Base-by-base conservation (phyloP, 2,329 filamentous ascomycete genomes). In the Phyllosticta citribraziliensis region DNA sequence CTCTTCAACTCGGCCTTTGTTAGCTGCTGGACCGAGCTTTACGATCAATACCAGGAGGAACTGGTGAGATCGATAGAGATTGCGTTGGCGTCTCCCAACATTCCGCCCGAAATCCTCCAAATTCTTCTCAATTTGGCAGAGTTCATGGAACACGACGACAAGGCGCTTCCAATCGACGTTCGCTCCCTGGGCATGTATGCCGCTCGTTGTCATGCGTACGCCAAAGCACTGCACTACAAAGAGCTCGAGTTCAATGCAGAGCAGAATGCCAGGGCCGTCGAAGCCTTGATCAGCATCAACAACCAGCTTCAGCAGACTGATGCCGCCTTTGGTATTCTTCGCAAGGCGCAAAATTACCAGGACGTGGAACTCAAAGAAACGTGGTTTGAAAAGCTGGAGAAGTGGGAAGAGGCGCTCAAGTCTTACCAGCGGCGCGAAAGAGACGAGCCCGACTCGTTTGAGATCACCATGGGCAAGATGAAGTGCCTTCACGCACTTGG, bases 81-180 rank as follows among this genome's bases (percentile, higher is more conserved):
- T 64, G 94, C 95, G 0, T 88, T 99, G 67, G 94, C 91, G 60
- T 97, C 93, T 3, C 88, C 93, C 58, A 93, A 97, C 67, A 95
- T 99, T 12, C 93, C 94, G 0, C 94, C 95, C 0, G 95, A 99
- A 73, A 88, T 99, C 66, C 80, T 99, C 9, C 93, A 96, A 63
- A 88, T 97, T 56, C 80, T 99, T 27, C 84, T 99, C 56, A 99
- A 99, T 70, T 82, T 99, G 57, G 94, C 94, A 22, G 94, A 99
- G 72, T 99, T 99, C 73, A 99, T 99, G 94, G 94, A 99, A 72
- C 94, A 99, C 70, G 95, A 99, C 68, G 94, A 99, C 73, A 99
- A 99, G 74, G 93, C 95, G 14, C 79, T 99, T 58, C 94, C 94
- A 1, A 99, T 99, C 64, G 95, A 99, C 70, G 97, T 99, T 65